Evolutionary conservation across 2,329 filamentous ascomycete species (phyloP), one percentile per base, ranked within the genome.

Genomic region (Ceratocystis colombiana): DNA sequence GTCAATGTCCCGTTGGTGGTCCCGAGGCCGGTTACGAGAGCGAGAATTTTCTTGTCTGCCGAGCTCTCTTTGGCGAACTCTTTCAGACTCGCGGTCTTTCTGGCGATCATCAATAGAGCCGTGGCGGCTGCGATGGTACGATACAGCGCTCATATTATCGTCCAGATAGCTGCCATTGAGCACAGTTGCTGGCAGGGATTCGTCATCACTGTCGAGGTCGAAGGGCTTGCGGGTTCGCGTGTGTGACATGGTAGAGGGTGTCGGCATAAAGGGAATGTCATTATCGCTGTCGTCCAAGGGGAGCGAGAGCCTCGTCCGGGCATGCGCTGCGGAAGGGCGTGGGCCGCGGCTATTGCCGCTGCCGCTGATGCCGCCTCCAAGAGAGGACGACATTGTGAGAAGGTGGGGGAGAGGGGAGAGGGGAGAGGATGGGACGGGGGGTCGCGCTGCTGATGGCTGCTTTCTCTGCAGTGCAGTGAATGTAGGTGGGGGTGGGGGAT

Each of bases 251-350:
- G 62, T 68, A 33, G 66, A 68, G 15, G 62, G 41, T 5, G 66
- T 63, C 3, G 64, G 64, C 22, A 63, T 57, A 6, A 64, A 66
- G 12, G 66, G 50, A 15, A 66, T 17, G 22, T 68, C 66, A 41
- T 64, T 64, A 28, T 68, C 66, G 61, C 66, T 68, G 37, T 68
- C 64, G 30, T 68, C 66, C 61, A 65, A 20, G 17, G 66, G 66
- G 44, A 65, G 64, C 30, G 61, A 61, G n/a, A 66, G 30, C 15
- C 50, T 64, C 28, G 64, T 68, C 12, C 64, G 63, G n/a, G 64
- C 53, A 41, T 68, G 66, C 41, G 66, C 65, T 5, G 64, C 63
- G n/a, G 64, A 65, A 44, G 61, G 61, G 37, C 66, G 66, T 8
- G 53, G 37, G 48, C 44, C 59, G 33, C 62, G 62, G 30, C 65